Evolutionary conservation across 2,329 filamentous ascomycete genomes (phyloP), one percentile per base, ranked within the genome.

Genomic region (Aspergillus sp.): DNA sequence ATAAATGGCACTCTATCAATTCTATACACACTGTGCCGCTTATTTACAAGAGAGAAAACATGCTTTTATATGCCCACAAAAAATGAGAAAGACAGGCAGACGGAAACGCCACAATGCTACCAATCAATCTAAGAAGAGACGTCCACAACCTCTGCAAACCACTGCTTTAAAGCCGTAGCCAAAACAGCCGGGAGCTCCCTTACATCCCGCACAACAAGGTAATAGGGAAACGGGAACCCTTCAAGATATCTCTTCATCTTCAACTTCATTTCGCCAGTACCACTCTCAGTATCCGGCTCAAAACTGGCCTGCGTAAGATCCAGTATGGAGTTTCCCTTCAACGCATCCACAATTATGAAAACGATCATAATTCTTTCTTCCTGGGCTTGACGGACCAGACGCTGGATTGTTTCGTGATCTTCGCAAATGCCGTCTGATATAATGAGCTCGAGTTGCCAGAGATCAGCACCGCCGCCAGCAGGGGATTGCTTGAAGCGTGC

Each of bases 361-460:
- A 99, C 93, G 62, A 98, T 87, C 91, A 99, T 97, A 71, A 99
- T 96, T 15, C 92, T 83, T 76, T 97, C 91, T 74, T 97, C 93
- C 69, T 92, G 87, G 1, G 95, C 93, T 75, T 93, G 89, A 9
- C 95, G 83, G 11, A 99, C 86, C 20, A 98, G 82, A 5, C 91
- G 82, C 15, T 90, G 84, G 65, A 99, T 93, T 5, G 85, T 82
- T 17, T 92, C 90, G 73, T 98, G 93, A 48, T 93, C 89, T 52
- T 96, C 91, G 64, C 93, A 97, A 22, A 98, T 86, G 8, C 96
- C 95, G 68, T 99, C 95, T 0, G 91, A 96, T 53, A 99, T 87
- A 62, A 99, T 90, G 51, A 99, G 83, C 63, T 95, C 89, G 9
- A 99, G 80, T 75, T 99, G 96, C 96, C 95, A 99, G 7, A 98